These are phyloP conservation scores for Hymenoscyphus fructigenus DNA, from an alignment of 2,329 filamentous ascomycete genomes.

Conservation along the genomic window DNA sequence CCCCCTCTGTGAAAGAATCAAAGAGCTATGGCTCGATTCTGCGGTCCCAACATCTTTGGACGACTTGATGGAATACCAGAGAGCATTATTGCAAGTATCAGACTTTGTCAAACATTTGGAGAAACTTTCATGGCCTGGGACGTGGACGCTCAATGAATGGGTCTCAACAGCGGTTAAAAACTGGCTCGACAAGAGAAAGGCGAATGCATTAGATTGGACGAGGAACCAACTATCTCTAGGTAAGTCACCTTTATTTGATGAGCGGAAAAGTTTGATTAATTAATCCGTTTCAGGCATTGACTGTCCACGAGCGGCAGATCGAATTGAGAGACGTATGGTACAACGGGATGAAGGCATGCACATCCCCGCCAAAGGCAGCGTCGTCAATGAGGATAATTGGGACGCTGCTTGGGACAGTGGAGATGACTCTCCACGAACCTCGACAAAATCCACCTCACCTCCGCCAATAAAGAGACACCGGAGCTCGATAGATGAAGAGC, in stretches of 20 bases:
- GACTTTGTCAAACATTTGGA: constrained; percentile 65
- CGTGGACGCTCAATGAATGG: constrained; percentile 72
- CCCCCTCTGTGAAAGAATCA: constrained; percentile 64
- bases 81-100: constrained; percentile 62
- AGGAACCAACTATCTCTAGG: constrained; percentile 62
- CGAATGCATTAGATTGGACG: constrained; percentile 73
- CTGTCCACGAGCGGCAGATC: constrained; percentile 69
- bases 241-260: constrained; percentile 5
- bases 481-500: constrained; percentile 13
- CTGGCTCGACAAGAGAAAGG: constrained; percentile 83
- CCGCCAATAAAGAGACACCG: constrained; percentile 3
- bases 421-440: constrained; percentile 1
- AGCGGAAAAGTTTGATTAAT: not conserved
- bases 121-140: constrained; percentile 59
- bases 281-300: constrained; percentile 55
- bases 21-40: constrained; percentile 71
- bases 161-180: constrained; percentile 74
- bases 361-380: constrained; percentile 53
- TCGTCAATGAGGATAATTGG: constrained; percentile 64
- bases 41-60: constrained; percentile 73
- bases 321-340: constrained; percentile 79
- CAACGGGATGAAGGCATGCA: constrained; percentile 65
- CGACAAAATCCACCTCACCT: not conserved
- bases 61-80: constrained; percentile 70
- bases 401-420: constrained; percentile 74